phyloP scores from a whole-genome alignment of 306 rosid genomes.

The Sophora flavescens region DNA sequence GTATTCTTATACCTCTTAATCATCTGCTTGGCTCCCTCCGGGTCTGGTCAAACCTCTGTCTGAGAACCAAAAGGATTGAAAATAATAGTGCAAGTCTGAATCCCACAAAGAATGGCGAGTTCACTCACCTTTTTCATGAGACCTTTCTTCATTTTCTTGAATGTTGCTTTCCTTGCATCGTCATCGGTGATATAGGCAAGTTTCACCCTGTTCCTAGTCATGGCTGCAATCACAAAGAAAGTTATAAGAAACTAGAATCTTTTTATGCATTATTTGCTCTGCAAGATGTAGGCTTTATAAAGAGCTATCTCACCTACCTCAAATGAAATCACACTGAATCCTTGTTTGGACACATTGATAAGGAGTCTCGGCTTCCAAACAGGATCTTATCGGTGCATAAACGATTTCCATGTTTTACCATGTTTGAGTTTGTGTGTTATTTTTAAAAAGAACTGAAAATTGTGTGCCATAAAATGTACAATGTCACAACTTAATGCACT shows the following conservation, averaged over 20 bases:
- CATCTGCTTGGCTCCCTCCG: constrained; percentile 14
- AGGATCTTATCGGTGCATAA: neutral
- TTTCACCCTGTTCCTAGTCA: constrained; percentile 61
- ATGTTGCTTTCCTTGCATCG: constrained; percentile 56
- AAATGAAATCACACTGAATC: neutral
- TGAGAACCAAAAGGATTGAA: constrained; percentile 54
- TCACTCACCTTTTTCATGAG: constrained; percentile 54
- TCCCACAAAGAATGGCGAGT: constrained; percentile 58
- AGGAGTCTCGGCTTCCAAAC: neutral
- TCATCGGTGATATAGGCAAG: constrained; percentile 50
- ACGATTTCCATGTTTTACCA: neutral
- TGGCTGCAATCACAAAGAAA: constrained; percentile 27
- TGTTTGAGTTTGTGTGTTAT: neutral
- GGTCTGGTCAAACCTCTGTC: constrained; percentile 62
- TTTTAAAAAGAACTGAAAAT: neutral
- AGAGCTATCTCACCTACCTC: neutral
- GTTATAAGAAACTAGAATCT: neutral
- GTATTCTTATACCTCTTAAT: constrained; percentile 20
- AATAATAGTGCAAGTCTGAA: constrained; percentile 67
- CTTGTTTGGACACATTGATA: constrained; percentile 23
- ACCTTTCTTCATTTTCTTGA: constrained; percentile 65
- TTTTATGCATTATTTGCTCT: neutral
- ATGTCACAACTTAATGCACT: constrained; percentile 19
- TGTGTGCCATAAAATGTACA: neutral
- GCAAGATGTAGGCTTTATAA: neutral